Percentiles rank a stretch among this genome's conserved stretches.
Evolutionary conservation across 495 filamentous ascomycete species (phyloP).

Genomic region (Pyronema omphalodes): DNA sequence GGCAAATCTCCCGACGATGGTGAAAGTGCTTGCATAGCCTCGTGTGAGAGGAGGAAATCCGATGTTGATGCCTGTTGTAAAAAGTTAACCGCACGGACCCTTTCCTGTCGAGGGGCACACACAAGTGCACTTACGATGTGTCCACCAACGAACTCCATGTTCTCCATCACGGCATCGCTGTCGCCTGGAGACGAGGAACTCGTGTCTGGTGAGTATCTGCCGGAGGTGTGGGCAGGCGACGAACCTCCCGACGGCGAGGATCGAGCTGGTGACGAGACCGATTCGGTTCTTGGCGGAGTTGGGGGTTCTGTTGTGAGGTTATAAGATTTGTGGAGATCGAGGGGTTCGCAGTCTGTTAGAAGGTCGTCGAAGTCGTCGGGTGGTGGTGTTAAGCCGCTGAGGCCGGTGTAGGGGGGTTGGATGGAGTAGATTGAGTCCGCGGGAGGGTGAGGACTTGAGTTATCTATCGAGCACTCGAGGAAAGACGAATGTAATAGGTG

Average conservation of each 20-base stretch:
- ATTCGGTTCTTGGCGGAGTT: slow-evolving; percentile 4
- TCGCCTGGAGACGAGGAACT: neutral
- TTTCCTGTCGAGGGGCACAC: neutral
- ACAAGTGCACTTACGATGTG: neutral
- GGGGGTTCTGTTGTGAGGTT: slow-evolving; percentile 1
- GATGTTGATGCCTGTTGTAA: neutral
- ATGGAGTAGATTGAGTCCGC: neutral
- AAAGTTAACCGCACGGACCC: neutral
- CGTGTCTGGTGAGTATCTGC: neutral
- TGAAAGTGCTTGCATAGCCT: neutral
- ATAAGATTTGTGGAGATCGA: neutral
- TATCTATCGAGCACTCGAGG: too few species aligned
- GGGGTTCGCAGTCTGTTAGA: neutral
- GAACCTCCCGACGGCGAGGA: slow-evolving; percentile 3
- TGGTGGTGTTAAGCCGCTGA: slow-evolving; percentile 3
- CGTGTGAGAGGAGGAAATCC: neutral
- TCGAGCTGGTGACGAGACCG: slow-evolving; percentile 2
- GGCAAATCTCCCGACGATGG: neutral
- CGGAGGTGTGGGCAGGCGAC: neutral
- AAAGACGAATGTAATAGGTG: too few species aligned
- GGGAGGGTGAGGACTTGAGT: neutral
- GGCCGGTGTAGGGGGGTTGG: neutral
- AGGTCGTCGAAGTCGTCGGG: slow-evolving; percentile 2
- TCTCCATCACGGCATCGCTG: slow-evolving; percentile 1
- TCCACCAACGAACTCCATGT: neutral